Evolutionary conservation across 2,329 filamentous ascomycete species (phyloP).

Genomic region (Microsporum ferrugineum): DNA sequence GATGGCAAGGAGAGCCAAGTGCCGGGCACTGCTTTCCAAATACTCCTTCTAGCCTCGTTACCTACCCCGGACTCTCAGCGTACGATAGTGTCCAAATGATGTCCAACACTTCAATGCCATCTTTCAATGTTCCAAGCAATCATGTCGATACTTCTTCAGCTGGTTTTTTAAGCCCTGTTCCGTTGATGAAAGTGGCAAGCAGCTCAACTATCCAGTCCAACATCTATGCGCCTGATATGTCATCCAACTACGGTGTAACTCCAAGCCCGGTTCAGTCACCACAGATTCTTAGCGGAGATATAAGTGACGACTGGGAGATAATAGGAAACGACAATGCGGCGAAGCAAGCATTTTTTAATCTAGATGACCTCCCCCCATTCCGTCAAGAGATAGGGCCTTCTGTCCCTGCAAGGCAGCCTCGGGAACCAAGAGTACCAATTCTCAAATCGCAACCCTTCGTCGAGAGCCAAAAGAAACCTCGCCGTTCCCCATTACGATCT

Average conservation of each 20-base stretch:
- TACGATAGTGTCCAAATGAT: constrained; percentile 20
- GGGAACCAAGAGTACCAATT: not conserved
- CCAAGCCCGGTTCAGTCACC: not conserved
- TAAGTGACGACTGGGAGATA: not conserved
- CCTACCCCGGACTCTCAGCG: constrained; percentile 14
- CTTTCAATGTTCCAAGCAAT: constrained; percentile 10
- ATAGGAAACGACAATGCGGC: not conserved
- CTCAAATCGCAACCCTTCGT: not conserved
- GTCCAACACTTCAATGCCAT: constrained; percentile 17
- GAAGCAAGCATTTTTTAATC: not conserved
- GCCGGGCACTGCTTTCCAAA: constrained; percentile 16
- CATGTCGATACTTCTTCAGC: constrained; percentile 3
- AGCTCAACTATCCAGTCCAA: constrained; percentile 1
- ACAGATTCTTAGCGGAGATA: not conserved
- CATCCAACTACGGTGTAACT: not conserved
- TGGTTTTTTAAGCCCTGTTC: not conserved
- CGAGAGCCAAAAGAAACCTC: constrained; percentile 1
- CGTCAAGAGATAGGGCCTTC: not conserved
- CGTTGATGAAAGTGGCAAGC: constrained; percentile 1
- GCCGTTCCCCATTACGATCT: constrained; percentile 2
- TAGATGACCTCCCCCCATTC: not conserved
- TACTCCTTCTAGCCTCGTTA: constrained; percentile 16
- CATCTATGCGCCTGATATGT: not conserved
- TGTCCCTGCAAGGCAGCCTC: not conserved
- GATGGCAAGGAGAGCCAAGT: constrained; percentile 19